These are phyloP conservation scores for Fusarium sp. DNA, from an alignment of 2,329 filamentous ascomycete species.

Conservation along the genomic window DNA sequence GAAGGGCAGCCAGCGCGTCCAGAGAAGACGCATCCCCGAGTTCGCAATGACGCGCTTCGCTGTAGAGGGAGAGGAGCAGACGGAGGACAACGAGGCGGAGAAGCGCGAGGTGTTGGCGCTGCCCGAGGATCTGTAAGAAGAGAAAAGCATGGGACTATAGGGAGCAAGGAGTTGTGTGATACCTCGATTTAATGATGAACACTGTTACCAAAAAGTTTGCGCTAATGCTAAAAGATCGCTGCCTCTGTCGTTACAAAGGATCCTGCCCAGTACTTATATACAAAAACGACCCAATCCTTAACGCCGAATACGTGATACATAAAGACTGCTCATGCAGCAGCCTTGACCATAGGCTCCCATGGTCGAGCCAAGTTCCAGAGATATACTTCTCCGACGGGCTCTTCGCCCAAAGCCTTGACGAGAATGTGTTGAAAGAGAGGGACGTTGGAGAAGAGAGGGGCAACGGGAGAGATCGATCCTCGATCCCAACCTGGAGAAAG, in stretches of 20 bases:
- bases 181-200: conserved; percentile 45
- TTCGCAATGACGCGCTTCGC: conserved; percentile 68
- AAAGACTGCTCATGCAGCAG: conserved; percentile 43
- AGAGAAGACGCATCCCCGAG: conserved; percentile 58
- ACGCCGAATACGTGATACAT: conserved; percentile 24
- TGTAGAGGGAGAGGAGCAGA: conserved; percentile 55
- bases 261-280: conserved; percentile 9
- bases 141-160: conserved; percentile 33
- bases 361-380: conserved; percentile 55
- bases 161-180: conserved; percentile 47
- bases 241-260: conserved; percentile 15
- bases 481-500: conserved; percentile 45
- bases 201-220: conserved; percentile 35
- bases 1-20: conserved; percentile 44
- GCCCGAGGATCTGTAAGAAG: conserved; percentile 39
- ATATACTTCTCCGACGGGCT: conserved; percentile 51
- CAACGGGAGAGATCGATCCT: conserved; percentile 39
- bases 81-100: conserved; percentile 35
- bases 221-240: conserved; percentile 27
- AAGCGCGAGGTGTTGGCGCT: conserved; percentile 40
- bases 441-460: conserved; percentile 43
- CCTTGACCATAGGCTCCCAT: conserved; percentile 58
- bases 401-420: conserved; percentile 49
- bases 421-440: conserved; percentile 51
- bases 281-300: conserved; percentile 13